Percentiles rank a stretch among this genome's conserved stretches.
These are phyloP conservation scores for Aspergillus oerlinghausenensis DNA, from an alignment of 2,329 filamentous ascomycete genomes.

Conservation along the genomic window DNA sequence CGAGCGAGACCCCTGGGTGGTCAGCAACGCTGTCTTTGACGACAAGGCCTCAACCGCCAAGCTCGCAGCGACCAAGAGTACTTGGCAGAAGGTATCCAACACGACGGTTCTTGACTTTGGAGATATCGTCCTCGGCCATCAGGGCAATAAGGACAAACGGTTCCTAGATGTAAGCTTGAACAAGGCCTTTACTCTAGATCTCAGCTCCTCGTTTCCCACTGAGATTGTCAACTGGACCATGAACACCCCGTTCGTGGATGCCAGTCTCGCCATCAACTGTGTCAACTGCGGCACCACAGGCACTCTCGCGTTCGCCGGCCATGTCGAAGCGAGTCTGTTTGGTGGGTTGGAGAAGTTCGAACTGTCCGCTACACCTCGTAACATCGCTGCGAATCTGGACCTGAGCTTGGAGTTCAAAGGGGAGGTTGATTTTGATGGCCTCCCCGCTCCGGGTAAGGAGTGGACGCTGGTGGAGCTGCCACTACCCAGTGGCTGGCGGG, in stretches of 20 bases:
- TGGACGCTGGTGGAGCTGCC: conserved; percentile 4
- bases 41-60: conserved; percentile 1
- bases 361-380: too few species aligned
- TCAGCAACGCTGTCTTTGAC: conserved; percentile 3
- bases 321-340: conserved; percentile 3
- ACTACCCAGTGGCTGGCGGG: conserved; percentile 1
- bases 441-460: neutral
- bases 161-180: too few species aligned
- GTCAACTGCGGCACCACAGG: conserved; percentile 5
- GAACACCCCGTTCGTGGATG: neutral
- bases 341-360: too few species aligned
- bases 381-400: conserved; percentile 1
- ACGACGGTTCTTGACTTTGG: conserved; percentile 6
- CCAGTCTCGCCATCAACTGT: conserved; percentile 1
- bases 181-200: too few species aligned
- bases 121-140: neutral
- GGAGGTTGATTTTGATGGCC: neutral
- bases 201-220: neutral
- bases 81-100: conserved; percentile 7
- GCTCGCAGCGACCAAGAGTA: conserved; percentile 1
- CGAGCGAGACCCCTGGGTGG: conserved; percentile 6
- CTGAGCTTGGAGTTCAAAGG: conserved; percentile 3
- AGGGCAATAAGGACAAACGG: neutral
- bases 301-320: conserved; percentile 1
- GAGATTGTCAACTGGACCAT: conserved; percentile 4